These are phyloP conservation scores for Lipomyces yamanashiensis DNA, from an alignment of 805 yeast species.

Conservation along the genomic window DNA sequence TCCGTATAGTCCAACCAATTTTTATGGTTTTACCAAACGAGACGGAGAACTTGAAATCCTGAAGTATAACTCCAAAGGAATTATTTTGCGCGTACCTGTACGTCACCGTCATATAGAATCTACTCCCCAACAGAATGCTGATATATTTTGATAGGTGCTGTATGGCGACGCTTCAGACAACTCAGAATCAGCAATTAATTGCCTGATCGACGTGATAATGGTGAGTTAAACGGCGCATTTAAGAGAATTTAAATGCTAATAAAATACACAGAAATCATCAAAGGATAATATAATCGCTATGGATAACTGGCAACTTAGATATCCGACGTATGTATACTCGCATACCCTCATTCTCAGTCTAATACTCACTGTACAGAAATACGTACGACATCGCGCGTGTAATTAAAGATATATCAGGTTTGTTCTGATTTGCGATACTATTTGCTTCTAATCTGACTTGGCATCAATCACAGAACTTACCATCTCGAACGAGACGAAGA, in stretches of 20 bases:
- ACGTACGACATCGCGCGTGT: slow-evolving; percentile 20
- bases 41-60: slow-evolving; percentile 23
- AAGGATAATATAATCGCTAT: slow-evolving; percentile 12
- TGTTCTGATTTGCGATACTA: neutral
- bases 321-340: slow-evolving; percentile 29
- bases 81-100: slow-evolving; percentile 31
- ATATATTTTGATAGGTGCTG: neutral
- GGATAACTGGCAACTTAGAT: slow-evolving; percentile 33
- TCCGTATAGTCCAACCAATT: slow-evolving; percentile 27
- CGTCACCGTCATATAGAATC: neutral
- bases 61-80: slow-evolving; percentile 6
- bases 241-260: neutral
- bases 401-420: slow-evolving; percentile 15
- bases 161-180: slow-evolving; percentile 5
- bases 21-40: slow-evolving; percentile 28
- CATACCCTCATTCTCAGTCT: neutral
- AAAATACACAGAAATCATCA: slow-evolving; percentile 15
- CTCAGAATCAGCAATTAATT: slow-evolving; percentile 16
- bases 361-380: slow-evolving; percentile 2
- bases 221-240: neutral
- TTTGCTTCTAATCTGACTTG: neutral
- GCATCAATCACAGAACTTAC: neutral
- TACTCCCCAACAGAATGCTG: neutral
- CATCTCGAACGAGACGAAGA: neutral
- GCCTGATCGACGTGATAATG: slow-evolving; percentile 24